A percentile compares a stretch with the other conserved stretches of the same genome.
Evolutionary conservation across 2,329 filamentous ascomycete genomes (phyloP).

Genomic region (Fusarium burgessii): DNA sequence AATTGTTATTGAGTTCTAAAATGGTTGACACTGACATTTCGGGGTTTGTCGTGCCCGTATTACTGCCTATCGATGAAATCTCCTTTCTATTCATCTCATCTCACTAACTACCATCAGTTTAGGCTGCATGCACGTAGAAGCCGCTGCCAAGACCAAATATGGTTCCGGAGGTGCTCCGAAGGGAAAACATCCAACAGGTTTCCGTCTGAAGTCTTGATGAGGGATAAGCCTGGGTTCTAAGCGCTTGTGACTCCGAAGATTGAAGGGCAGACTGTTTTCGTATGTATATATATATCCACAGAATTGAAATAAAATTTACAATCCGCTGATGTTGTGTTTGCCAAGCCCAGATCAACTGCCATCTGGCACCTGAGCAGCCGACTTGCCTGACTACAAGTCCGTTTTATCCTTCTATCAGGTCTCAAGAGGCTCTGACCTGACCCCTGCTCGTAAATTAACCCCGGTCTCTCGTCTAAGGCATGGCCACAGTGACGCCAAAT

Average conservation of each 20-base stretch:
- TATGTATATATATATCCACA: not conserved
- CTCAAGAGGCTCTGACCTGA: not conserved
- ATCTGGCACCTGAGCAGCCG: not conserved
- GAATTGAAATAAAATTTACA: not conserved
- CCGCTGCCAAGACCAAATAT: not conserved
- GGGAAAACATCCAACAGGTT: not conserved
- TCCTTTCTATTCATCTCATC: not conserved
- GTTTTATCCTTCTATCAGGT: not conserved
- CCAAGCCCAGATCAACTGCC: not conserved
- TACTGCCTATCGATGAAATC: not conserved
- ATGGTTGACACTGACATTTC: not conserved
- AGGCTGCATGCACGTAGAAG: not conserved
- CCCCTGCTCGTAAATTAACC: not conserved
- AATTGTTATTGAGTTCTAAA: not conserved
- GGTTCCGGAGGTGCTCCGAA: constrained; percentile 20
- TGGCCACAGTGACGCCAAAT: not conserved
- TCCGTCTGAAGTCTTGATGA: not conserved
- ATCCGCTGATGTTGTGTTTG: not conserved
- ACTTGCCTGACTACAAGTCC: not conserved
- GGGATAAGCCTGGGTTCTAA: not conserved
- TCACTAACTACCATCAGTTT: not conserved
- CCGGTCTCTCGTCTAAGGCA: not conserved
- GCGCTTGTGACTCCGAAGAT: not conserved
- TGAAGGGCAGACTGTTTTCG: not conserved
- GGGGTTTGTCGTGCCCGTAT: not conserved